Conservation (phyloP, 2,329 filamentous ascomycete species). For the Pyrenophora teres region DNA sequence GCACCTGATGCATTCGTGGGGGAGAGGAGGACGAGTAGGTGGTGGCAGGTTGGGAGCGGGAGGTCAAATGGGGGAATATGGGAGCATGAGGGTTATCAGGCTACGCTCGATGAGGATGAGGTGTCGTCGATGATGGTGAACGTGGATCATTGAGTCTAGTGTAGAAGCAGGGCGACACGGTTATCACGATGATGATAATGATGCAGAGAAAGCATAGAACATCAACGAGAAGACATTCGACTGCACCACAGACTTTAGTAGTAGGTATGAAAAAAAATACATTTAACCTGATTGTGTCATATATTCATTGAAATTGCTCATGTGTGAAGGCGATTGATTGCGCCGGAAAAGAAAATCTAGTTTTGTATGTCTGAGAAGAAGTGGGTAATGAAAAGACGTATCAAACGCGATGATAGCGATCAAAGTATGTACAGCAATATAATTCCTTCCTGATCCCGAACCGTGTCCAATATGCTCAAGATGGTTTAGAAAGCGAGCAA, state of each 20-base stretch:
- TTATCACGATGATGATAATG: background rate
- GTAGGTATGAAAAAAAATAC: too few relatives aligned
- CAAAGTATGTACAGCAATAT: background rate
- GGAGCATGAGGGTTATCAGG: too few relatives aligned
- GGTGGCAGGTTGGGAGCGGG: too few relatives aligned
- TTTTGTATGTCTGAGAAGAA: background rate
- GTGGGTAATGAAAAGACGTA: background rate
- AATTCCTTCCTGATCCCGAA: too few relatives aligned
- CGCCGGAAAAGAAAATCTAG: background rate
- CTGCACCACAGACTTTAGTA: too few relatives aligned
- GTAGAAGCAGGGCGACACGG: too few relatives aligned
- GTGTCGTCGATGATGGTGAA: too few relatives aligned
- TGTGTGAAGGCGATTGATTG: background rate
- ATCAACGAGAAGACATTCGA: background rate
- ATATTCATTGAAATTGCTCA: too few relatives aligned
- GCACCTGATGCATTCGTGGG: too few relatives aligned
- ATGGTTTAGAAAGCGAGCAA: constrained; percentile 32
- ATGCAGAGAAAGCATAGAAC: background rate
- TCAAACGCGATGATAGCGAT: background rate
- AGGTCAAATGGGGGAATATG: too few relatives aligned
- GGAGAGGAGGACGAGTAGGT: too few relatives aligned
- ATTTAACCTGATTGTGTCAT: too few relatives aligned
- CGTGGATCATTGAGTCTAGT: background rate
- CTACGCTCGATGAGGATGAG: background rate
- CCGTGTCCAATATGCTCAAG: background rate